A percentile compares a stretch with the other conserved stretches of the same genome.
phyloP scores from a whole-genome alignment of 345 rosid species.

The Populus euphratica region DNA sequence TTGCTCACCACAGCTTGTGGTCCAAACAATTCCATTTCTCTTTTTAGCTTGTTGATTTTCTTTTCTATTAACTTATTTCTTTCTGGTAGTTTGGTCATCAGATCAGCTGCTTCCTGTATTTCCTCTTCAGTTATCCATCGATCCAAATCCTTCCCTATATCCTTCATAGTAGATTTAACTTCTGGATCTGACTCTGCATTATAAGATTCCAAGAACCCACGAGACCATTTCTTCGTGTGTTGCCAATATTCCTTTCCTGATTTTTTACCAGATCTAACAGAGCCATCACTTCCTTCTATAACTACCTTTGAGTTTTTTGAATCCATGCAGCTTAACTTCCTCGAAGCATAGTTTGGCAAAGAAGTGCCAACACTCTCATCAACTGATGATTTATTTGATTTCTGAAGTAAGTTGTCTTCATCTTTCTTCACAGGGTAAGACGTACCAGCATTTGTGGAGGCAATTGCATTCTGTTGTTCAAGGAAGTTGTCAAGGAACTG shows the following conservation, averaged over 20 bases:
- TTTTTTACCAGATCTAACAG: conserved; percentile 71
- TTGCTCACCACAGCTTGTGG: conserved; percentile 92
- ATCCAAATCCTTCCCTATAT: conserved; percentile 85
- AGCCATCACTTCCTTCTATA: conserved; percentile 84
- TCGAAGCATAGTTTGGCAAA: conserved; percentile 29
- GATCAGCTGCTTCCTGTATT: conserved; percentile 74
- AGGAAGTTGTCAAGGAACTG: conserved; percentile 47
- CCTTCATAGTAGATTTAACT: conserved; percentile 72
- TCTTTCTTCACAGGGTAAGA: conserved; percentile 37
- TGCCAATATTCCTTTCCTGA: conserved; percentile 86
- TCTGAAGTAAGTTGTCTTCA: conserved; percentile 37
- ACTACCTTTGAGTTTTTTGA: conserved; percentile 50
- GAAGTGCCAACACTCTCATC: conserved; percentile 32
- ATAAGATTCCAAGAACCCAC: conserved; percentile 70
- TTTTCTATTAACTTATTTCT: conserved; percentile 67
- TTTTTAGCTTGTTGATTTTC: conserved; percentile 71
- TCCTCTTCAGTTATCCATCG: conserved; percentile 92
- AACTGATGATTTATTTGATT: conserved; percentile 28
- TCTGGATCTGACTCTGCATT: conserved; percentile 84
- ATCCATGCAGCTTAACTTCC: conserved; percentile 23
- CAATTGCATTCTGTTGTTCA: conserved; percentile 49
- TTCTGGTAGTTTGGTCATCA: conserved; percentile 55
- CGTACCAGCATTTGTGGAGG: conserved; percentile 31
- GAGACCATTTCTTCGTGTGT: conserved; percentile 93
- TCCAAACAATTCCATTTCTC: conserved; percentile 90